A percentile compares a stretch with the other conserved stretches of the same genome.
Evolutionary conservation across 306 rosid genomes (phyloP).

Genomic region (Sphenostylis stenocarpa): DNA sequence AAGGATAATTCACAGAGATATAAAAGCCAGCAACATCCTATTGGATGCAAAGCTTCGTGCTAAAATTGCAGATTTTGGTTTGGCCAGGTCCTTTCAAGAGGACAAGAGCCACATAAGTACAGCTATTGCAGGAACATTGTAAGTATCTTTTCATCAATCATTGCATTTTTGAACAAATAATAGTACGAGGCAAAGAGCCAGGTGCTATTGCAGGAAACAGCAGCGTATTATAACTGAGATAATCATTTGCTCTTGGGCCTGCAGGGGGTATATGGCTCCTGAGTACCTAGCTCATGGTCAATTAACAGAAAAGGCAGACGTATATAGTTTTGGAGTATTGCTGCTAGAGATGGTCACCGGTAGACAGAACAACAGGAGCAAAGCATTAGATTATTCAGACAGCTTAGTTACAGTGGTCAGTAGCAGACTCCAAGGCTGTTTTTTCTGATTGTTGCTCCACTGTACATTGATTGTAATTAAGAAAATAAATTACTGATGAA

Average conservation of each 20-base stretch:
- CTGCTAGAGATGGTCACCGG: slow-evolving; percentile 75
- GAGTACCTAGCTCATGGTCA: slow-evolving; percentile 96
- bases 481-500: not conserved
- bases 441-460: slow-evolving; percentile 16
- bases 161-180: not conserved
- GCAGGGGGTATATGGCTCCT: slow-evolving; percentile 95
- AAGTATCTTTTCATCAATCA: slow-evolving; percentile 23
- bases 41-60: slow-evolving; percentile 75
- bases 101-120: slow-evolving; percentile 94
- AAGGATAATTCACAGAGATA: slow-evolving; percentile 88
- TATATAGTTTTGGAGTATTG: slow-evolving; percentile 84
- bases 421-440: slow-evolving; percentile 12
- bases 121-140: slow-evolving; percentile 95
- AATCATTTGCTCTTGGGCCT: not conserved
- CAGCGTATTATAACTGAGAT: slow-evolving; percentile 6
- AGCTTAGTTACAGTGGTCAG: slow-evolving; percentile 71
- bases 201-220: not conserved
- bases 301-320: slow-evolving; percentile 85
- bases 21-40: slow-evolving; percentile 88
- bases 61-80: slow-evolving; percentile 95
- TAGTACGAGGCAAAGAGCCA: not conserved
- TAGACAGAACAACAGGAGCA: slow-evolving; percentile 72
- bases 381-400: slow-evolving; percentile 67
- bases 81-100: slow-evolving; percentile 87
- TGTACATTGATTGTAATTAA: not conserved